These are phyloP conservation scores for Tricladium varicosporioides DNA, from an alignment of 2,329 filamentous ascomycete species.

Conservation along the genomic window DNA sequence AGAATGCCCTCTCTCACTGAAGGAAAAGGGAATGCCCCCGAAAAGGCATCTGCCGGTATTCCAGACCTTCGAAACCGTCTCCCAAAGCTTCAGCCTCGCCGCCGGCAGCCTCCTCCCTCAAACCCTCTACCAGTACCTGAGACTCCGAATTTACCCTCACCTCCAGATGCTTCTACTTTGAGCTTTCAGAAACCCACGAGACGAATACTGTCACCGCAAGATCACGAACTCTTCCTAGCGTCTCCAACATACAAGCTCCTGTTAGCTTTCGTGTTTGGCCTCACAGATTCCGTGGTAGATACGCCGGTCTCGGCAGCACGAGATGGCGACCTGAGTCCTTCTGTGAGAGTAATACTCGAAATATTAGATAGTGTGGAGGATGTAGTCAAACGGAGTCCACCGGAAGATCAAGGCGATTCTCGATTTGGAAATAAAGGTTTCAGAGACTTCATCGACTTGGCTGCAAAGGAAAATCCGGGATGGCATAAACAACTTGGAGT, in stretches of 20 bases:
- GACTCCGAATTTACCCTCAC: constrained; percentile 71
- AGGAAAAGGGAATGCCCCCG: constrained; percentile 5
- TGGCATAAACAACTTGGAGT: constrained; percentile 68
- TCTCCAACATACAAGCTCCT: constrained; percentile 77
- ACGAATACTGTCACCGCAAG: constrained; percentile 75
- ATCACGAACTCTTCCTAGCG: constrained; percentile 77
- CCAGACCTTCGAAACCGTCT: constrained; percentile 56
- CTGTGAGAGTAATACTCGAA: constrained; percentile 61
- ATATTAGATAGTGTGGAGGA: constrained; percentile 70
- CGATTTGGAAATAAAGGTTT: constrained; percentile 95
- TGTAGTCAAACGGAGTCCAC: constrained; percentile 68
- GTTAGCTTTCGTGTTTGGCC: constrained; percentile 78
- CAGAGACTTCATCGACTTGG: constrained; percentile 73
- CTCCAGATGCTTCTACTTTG: constrained; percentile 59
- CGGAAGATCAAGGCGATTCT: constrained; percentile 82
- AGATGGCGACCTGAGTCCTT: constrained; percentile 53
- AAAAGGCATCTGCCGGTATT: constrained; percentile 28
- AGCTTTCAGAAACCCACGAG: constrained; percentile 67
- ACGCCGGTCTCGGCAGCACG: constrained; percentile 63
- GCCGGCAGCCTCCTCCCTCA: constrained; percentile 48
- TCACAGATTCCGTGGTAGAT: constrained; percentile 78
- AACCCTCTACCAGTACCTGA: constrained; percentile 66
- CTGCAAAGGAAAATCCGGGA: constrained; percentile 45
- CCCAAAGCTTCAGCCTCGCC: constrained; percentile 66
- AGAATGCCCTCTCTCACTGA: constrained; percentile 30